Percentiles rank a stretch among this genome's conserved stretches.
These are phyloP conservation scores for Fusarium heterosporum DNA, from an alignment of 2,329 filamentous ascomycete genomes.

Conservation along the genomic window DNA sequence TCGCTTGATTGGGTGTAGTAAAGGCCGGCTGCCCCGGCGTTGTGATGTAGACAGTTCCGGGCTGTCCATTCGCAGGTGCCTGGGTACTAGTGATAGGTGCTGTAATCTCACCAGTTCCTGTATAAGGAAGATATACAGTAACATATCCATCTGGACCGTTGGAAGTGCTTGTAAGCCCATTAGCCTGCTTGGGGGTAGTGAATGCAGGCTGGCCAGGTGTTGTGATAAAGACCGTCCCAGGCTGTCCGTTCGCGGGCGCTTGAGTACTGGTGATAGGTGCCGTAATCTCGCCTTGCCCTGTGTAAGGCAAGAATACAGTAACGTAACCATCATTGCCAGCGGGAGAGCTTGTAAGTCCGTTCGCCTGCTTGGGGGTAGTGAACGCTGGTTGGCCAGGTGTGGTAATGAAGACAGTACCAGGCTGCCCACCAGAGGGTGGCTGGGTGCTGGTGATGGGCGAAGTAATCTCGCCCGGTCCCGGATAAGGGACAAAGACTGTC, in stretches of 20 bases:
- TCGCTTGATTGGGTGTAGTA: neutral
- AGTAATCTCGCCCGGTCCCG: conserved; percentile 26
- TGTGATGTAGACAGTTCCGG: conserved; percentile 24
- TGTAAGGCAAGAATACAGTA: conserved; percentile 17
- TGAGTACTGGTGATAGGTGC: conserved; percentile 16
- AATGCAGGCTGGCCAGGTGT: conserved; percentile 1
- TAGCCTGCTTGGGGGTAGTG: neutral
- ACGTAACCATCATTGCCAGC: conserved; percentile 13
- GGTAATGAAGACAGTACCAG: conserved; percentile 25
- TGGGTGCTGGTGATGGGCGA: conserved; percentile 22
- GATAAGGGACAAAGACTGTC: conserved; percentile 26
- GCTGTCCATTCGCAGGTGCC: conserved; percentile 1
- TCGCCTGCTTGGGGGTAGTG: conserved; percentile 10
- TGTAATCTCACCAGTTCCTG: conserved; percentile 17
- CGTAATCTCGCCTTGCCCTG: conserved; percentile 14
- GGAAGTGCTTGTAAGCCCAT: neutral
- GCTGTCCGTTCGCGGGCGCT: conserved; percentile 3
- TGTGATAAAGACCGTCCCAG: conserved; percentile 24
- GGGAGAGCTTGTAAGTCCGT: conserved; percentile 7
- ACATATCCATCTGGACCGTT: conserved; percentile 22
- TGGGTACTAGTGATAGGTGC: conserved; percentile 15
- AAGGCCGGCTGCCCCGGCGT: conserved; percentile 2
- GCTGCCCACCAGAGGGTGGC: conserved; percentile 6
- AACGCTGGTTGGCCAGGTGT: conserved; percentile 6
- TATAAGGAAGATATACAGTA: conserved; percentile 16